Evolutionary conservation across 192 early-diverging fungal genomes (phyloP).

Genomic region (Dissophora globulifera): DNA sequence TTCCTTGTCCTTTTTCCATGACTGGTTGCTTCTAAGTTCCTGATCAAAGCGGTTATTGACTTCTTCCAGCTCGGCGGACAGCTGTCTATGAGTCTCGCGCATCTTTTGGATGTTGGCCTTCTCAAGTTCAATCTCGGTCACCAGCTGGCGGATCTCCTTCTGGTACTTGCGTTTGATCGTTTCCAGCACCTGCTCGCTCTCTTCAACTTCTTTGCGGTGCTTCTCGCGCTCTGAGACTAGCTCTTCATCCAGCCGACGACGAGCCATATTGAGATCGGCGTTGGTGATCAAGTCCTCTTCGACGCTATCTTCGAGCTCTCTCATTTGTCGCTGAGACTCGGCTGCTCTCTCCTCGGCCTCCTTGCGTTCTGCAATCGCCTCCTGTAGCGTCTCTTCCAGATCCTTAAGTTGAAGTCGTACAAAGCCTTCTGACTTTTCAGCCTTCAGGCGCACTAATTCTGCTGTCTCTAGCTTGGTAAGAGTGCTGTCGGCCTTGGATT

Average conservation of each 20-base stretch:
- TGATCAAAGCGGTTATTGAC: slow-evolving; percentile 71
- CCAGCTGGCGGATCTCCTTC: slow-evolving; percentile 83
- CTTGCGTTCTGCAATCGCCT: slow-evolving; percentile 69
- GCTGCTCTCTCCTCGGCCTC: slow-evolving; percentile 72
- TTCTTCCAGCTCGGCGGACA: slow-evolving; percentile 73
- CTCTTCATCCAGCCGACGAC: slow-evolving; percentile 83
- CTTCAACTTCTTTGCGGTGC: slow-evolving; percentile 80
- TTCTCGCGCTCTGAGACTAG: slow-evolving; percentile 73
- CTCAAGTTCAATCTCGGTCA: slow-evolving; percentile 83
- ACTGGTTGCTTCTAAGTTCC: slow-evolving; percentile 71
- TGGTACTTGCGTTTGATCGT: slow-evolving; percentile 83
- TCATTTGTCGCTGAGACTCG: slow-evolving; percentile 72
- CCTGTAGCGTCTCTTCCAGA: slow-evolving; percentile 71
- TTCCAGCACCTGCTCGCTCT: slow-evolving; percentile 77
- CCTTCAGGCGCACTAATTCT: slow-evolving; percentile 75
- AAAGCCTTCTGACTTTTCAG: slow-evolving; percentile 77
- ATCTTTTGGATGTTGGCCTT: slow-evolving; percentile 69
- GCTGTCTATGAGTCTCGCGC: slow-evolving; percentile 75
- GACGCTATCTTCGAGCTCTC: slow-evolving; percentile 77
- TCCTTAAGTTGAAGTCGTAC: slow-evolving; percentile 75
- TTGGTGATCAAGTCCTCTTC: slow-evolving; percentile 80
- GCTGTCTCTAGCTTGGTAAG: slow-evolving; percentile 71
- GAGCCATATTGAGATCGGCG: slow-evolving; percentile 75
- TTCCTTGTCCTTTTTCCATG: slow-evolving; percentile 85
- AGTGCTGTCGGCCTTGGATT: slow-evolving; percentile 62